Percentiles rank a stretch among this genome's conserved stretches.
Conservation (phyloP, 2,329 filamentous ascomycete species). For the Aspergillus sp. region DNA sequence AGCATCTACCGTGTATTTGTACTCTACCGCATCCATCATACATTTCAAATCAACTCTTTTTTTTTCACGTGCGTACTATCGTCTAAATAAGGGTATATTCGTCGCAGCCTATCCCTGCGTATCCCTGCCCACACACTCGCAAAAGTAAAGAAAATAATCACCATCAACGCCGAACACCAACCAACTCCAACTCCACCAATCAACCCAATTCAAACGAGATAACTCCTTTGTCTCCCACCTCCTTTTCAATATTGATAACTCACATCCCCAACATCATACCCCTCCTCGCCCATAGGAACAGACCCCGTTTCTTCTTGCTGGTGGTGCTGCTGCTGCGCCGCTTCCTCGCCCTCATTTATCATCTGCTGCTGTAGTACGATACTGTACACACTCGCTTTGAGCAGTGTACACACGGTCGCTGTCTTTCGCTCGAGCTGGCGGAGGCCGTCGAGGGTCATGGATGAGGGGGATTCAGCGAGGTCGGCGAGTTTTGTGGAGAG, state of each 20-base stretch:
- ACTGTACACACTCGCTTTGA: slow-evolving; percentile 98
- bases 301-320: slow-evolving; percentile 27
- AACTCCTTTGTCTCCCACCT: slow-evolving; percentile 5
- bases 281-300: slow-evolving; percentile 26
- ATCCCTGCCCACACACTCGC: slow-evolving; percentile 5
- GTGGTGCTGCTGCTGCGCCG: slow-evolving; percentile 33
- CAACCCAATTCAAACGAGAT: slow-evolving; percentile 13
- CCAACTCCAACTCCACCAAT: neutral
- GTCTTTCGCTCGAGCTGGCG: slow-evolving; percentile 92
- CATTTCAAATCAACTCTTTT: neutral
- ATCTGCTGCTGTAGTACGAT: slow-evolving; percentile 99
- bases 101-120: slow-evolving; percentile 14
- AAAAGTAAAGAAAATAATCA: neutral
- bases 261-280: slow-evolving; percentile 27
- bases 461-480: slow-evolving; percentile 68
- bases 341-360: slow-evolving; percentile 61
- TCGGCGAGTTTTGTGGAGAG: slow-evolving; percentile 54
- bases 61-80: neutral
- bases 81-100: slow-evolving; percentile 15
- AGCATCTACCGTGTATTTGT: slow-evolving; percentile 13
- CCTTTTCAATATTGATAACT: slow-evolving; percentile 24
- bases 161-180: neutral
- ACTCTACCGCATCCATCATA: slow-evolving; percentile 10
- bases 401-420: slow-evolving; percentile 87
- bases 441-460: slow-evolving; percentile 77